These are phyloP conservation scores for Aureobasidium melanogenum DNA, from an alignment of 2,329 filamentous ascomycete species.

Conservation along the genomic window DNA sequence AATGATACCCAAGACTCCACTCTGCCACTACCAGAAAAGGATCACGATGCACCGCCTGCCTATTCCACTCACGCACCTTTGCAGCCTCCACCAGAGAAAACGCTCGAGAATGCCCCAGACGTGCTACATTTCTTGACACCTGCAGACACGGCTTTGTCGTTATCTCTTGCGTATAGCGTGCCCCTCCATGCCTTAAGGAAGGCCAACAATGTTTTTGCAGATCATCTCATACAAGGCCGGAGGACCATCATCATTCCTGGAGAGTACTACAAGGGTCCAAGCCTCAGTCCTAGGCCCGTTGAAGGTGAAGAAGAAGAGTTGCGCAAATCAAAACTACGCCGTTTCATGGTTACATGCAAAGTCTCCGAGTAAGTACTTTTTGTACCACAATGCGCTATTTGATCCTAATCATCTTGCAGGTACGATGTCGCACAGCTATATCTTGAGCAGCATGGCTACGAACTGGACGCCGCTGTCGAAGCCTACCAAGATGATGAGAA, in stretches of 20 bases:
- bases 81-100: conserved; percentile 26
- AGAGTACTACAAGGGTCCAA: conserved; percentile 57
- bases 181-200: conserved; percentile 53
- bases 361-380: conserved; percentile 52
- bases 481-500: conserved; percentile 62
- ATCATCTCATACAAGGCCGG: conserved; percentile 61
- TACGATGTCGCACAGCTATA: conserved; percentile 67
- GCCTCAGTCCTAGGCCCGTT: conserved; percentile 60
- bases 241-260: conserved; percentile 64
- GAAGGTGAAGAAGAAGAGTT: conserved; percentile 66
- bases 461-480: conserved; percentile 55
- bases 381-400: not conserved
- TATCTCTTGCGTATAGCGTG: conserved; percentile 64
- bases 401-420: conserved; percentile 33
- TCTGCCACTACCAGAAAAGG: conserved; percentile 13
- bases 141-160: conserved; percentile 56
- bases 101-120: conserved; percentile 43
- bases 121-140: conserved; percentile 68
- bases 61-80: conserved; percentile 30
- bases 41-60: conserved; percentile 34
- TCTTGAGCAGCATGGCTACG: conserved; percentile 59
- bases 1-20: conserved; percentile 24
- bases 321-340: conserved; percentile 59
- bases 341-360: conserved; percentile 74
- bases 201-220: conserved; percentile 61